Evolutionary conservation across 2,329 filamentous ascomycete species (phyloP), one percentile per base, ranked within the genome.

Genomic region (Ceratocystis harringtonii): DNA sequence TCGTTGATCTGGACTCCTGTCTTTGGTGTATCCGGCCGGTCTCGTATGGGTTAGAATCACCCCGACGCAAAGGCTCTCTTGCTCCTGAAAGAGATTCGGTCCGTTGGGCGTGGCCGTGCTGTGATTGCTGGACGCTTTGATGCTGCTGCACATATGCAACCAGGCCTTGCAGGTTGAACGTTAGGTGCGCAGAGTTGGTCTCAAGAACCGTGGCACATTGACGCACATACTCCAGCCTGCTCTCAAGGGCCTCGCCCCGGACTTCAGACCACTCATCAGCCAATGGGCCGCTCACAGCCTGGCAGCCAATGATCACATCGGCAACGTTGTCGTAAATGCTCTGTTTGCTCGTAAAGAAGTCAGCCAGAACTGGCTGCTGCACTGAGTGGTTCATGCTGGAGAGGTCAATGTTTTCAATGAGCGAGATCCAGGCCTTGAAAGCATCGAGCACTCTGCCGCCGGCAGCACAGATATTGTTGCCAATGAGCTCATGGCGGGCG

Each of bases 191-290:
- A 12, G 92, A 88, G 70, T 89, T 92, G 22, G 86, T 89, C 73
- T 97, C 91, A 19, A 99, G 79, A 60, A 92, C 88, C 70, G 88
- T 84, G 8, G 87, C 85, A 68, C 90, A 88, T 67, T 84, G 81
- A 63, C 88, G 84, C 67, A 96, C 90, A 68, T 89, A 87, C 69
- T 88, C 88, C 30, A 97, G 76, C 25, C 94, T 85, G 69, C 90
- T 90, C 72, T 96, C 92, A 36, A 99, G 79, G 6, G 92, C 89
- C 73, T 95, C 90, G 1, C 91, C 90, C 55, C 91, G 85, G n/a
- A 92, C 80, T 73, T 96, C 91, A 3, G 92, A 85, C 94, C 94
- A 99, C 76, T 99, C 94, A 73, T 99, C 94, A 7, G 88, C 89
- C 55, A 99, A 76, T 5, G 94, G 94, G 7, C 90, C 90, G 5